A percentile compares a stretch with the other conserved stretches of the same genome.
Conservation (phyloP, 176 grass and related monocot genomes). For the Hordeum marinum region DNA sequence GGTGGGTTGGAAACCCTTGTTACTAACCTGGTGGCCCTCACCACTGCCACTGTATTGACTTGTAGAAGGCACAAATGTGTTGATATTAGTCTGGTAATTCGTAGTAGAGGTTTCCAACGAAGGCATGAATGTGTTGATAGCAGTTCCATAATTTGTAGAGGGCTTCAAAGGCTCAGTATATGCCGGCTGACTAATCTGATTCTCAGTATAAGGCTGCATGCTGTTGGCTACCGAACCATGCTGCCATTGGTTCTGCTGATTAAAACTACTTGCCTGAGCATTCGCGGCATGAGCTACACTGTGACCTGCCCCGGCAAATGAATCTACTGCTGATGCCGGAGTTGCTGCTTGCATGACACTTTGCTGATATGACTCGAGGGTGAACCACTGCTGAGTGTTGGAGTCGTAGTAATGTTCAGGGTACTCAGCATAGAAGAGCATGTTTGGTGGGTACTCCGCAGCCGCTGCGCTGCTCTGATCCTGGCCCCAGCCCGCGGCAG, state of each 20-base stretch:
- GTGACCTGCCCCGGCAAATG: conserved; percentile 8
- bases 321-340: conserved; percentile 20
- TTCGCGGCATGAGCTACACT: neutral
- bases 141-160: neutral
- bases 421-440: conserved; percentile 80
- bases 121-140: conserved; percentile 20
- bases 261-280: conserved; percentile 11
- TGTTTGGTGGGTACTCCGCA: conserved; percentile 67
- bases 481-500: conserved; percentile 19
- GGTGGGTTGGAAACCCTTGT: conserved; percentile 9
- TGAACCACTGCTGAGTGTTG: conserved; percentile 65
- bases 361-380: conserved; percentile 67
- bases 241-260: conserved; percentile 29
- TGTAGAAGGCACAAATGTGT: conserved; percentile 27
- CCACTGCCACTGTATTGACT: conserved; percentile 10
- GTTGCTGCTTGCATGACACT: conserved; percentile 7
- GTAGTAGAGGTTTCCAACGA: neutral
- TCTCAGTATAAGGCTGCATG: conserved; percentile 20
- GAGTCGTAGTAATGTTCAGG: conserved; percentile 86
- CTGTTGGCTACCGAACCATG: conserved; percentile 33
- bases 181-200: conserved; percentile 16
- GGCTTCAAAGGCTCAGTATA: neutral
- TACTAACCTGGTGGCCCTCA: conserved; percentile 9
- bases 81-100: neutral
- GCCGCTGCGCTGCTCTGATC: conserved; percentile 24